Base-by-base conservation (phyloP, 2,329 filamentous ascomycete genomes). In the Pseudogymnoascus pannorum region DNA sequence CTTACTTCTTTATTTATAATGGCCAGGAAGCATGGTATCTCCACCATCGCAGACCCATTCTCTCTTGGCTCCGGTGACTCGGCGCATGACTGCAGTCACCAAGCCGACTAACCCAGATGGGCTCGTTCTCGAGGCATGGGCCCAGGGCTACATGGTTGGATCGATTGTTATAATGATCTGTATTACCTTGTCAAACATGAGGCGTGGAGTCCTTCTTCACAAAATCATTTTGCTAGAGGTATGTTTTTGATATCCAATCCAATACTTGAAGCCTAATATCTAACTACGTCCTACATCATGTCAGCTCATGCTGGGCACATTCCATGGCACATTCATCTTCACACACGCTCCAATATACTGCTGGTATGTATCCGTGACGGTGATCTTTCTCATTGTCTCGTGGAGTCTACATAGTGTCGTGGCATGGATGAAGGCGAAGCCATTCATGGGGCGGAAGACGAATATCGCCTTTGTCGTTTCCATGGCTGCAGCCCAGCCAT, bases 351-450 rank as follows among this genome's bases (percentile, higher is more conserved):
- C 81, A 0, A 75, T 75, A 2, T 86, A 85, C 68, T 83, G 81
- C 57, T 87, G 85, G 85, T 87, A 85, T 71, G 75, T 87, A 2
- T 84, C 82, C 1, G 75, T 78, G 22, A 84, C 81, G 2, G 84
- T 82, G 6, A 80, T 87, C 6, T 78, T 82, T 16, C 77, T 88
- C n/a, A n/a, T n/a, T n/a, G n/a, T n/a, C n/a, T n/a, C n/a, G n/a
- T n/a, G n/a, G n/a, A n/a, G n/a, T n/a, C n/a, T n/a, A n/a, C n/a
- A n/a, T n/a, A n/a, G n/a, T n/a, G n/a, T n/a, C n/a, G n/a, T n/a
- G n/a, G n/a, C n/a, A n/a, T n/a, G n/a, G n/a, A n/a, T n/a, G n/a
- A n/a, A n/a, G n/a, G n/a, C n/a, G n/a, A n/a, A n/a, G n/a, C n/a
- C n/a, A n/a, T n/a, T n/a, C n/a, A n/a, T n/a, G n/a, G 36, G 36